These are phyloP conservation scores for Nymphaea thermarum DNA, from an alignment of 164 flowering plant species.

Conservation along the genomic window DNA sequence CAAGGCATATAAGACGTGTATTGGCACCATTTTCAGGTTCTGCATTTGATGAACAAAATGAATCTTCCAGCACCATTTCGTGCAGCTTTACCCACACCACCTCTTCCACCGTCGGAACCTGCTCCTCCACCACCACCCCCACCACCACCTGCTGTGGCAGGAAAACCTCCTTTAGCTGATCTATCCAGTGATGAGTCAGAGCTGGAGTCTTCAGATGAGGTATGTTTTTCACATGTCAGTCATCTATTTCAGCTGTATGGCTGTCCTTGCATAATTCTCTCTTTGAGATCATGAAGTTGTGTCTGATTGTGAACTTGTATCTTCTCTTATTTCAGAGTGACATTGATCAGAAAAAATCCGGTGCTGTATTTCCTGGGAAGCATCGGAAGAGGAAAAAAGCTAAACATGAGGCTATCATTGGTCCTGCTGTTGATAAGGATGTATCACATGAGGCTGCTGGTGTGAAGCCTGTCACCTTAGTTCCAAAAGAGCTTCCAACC, in stretches of 20 bases:
- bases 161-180: constrained; percentile 30
- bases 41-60: constrained; percentile 99
- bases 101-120: constrained; percentile 57
- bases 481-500: constrained; percentile 80
- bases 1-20: too few species aligned
- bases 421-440: constrained; percentile 84
- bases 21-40: constrained; percentile 35
- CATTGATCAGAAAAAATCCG: constrained; percentile 15
- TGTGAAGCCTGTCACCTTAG: constrained; percentile 53
- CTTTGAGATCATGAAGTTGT: neutral
- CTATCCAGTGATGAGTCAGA: constrained; percentile 83
- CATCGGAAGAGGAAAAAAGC: constrained; percentile 39
- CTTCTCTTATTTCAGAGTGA: constrained; percentile 20
- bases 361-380: constrained; percentile 9
- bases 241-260: neutral
- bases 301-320: neutral
- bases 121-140: constrained; percentile 25
- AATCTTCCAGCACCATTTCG: constrained; percentile 97
- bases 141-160: constrained; percentile 22
- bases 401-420: constrained; percentile 57
- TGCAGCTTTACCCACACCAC: constrained; percentile 86
- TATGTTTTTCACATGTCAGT: constrained; percentile 6
- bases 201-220: constrained; percentile 89
- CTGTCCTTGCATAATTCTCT: neutral
- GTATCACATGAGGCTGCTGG: constrained; percentile 96